A percentile compares a stretch with the other conserved stretches of the same genome.
These are phyloP conservation scores for Amylocystis lapponica DNA, from an alignment of 768 basidiomycete genomes.

Conservation along the genomic window DNA sequence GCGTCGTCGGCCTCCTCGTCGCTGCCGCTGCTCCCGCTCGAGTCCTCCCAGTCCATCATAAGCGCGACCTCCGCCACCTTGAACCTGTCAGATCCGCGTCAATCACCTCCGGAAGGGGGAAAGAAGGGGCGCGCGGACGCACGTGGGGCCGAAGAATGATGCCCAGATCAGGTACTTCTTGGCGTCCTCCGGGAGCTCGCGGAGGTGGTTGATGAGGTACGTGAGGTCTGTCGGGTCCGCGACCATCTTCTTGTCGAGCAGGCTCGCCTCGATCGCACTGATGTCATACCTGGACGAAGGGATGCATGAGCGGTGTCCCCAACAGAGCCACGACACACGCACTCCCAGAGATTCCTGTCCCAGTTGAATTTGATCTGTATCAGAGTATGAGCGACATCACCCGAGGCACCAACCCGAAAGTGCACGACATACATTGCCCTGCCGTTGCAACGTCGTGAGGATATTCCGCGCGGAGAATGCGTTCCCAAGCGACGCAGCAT, in stretches of 20 bases:
- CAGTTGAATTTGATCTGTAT: conserved; percentile 57
- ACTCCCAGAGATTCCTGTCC: conserved; percentile 65
- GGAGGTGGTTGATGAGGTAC: conserved; percentile 54
- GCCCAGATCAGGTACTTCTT: conserved; percentile 67
- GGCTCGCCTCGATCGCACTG: conserved; percentile 45
- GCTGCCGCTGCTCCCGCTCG: conserved; percentile 45
- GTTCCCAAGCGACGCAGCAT: conserved; percentile 57
- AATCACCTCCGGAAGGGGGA: too few species aligned
- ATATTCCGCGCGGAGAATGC: conserved; percentile 65
- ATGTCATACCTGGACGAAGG: conserved; percentile 46
- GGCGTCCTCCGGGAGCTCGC: conserved; percentile 57
- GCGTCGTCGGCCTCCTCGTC: conserved; percentile 38
- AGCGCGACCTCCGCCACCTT: conserved; percentile 68
- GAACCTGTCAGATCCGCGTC: conserved; percentile 49
- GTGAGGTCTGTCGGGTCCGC: conserved; percentile 57
- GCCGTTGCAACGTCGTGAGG: conserved; percentile 56
- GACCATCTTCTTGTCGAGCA: conserved; percentile 43
- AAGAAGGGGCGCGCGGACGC: too few species aligned
- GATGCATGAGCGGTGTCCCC: too few species aligned
- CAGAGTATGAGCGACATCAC: not conserved
- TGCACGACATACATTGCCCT: conserved; percentile 50
- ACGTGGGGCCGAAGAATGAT: conserved; percentile 69
- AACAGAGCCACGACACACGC: conserved; percentile 20
- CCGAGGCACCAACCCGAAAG: too few species aligned
- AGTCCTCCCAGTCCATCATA: conserved; percentile 72